Evolutionary conservation across 768 basidiomycete genomes (phyloP).

Genomic region (Aureoboletus auriporus): DNA sequence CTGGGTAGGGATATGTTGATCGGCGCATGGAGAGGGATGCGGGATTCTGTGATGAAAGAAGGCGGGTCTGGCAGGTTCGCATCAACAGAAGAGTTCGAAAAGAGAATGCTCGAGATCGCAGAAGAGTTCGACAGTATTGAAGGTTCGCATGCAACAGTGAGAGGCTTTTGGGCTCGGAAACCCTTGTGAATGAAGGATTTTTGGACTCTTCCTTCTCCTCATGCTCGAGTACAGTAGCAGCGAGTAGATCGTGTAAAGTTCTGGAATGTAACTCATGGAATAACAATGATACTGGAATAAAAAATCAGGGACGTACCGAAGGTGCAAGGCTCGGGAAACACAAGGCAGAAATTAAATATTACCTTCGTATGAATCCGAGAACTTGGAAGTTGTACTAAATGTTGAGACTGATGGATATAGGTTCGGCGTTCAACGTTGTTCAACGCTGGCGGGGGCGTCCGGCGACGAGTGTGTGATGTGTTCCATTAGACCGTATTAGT

Average conservation of each 20-base stretch:
- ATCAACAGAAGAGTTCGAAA: constrained; percentile 18
- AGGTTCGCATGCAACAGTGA: constrained; percentile 9
- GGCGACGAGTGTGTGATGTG: too few species aligned
- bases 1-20: constrained; percentile 13
- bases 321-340: too few species aligned
- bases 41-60: constrained; percentile 16
- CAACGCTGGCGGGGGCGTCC: too few species aligned
- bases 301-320: too few species aligned
- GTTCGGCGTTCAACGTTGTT: too few species aligned
- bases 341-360: too few species aligned
- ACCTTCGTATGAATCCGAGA: too few species aligned
- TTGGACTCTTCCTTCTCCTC: background rate
- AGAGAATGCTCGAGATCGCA: constrained; percentile 9
- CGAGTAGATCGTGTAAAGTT: background rate
- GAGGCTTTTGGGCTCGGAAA: constrained; percentile 13
- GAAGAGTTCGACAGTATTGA: constrained; percentile 25
- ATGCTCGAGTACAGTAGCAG: background rate
- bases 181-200: background rate
- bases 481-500: too few species aligned
- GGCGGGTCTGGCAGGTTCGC: constrained; percentile 13
- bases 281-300: too few species aligned
- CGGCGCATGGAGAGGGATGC: constrained; percentile 22
- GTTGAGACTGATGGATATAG: too few species aligned
- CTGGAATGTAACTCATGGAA: too few species aligned
- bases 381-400: too few species aligned